Evolutionary conservation across 768 basidiomycete species (phyloP).

Genomic region (Austroboletus eburneus): DNA sequence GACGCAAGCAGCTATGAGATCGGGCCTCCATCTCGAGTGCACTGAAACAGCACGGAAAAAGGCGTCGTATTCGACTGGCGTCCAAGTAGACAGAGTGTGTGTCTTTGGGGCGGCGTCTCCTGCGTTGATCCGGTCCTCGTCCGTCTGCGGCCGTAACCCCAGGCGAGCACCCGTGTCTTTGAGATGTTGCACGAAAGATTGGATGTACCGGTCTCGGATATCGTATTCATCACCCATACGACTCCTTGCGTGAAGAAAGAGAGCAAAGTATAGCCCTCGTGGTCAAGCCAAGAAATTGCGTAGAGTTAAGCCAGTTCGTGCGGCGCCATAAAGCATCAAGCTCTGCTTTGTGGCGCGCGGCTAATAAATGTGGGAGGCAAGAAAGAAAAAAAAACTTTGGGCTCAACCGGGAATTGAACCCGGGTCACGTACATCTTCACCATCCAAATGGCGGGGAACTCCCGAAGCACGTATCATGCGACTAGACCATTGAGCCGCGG

Average conservation of each 20-base stretch:
- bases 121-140: neutral
- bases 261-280: neutral
- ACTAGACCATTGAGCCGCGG: slow-evolving; percentile 33
- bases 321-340: slow-evolving; percentile 9
- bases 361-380: neutral
- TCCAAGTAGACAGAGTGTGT: slow-evolving; percentile 44
- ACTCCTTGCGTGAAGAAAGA: neutral
- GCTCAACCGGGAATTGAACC: slow-evolving; percentile 36
- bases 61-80: slow-evolving; percentile 55
- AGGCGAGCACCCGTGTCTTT: slow-evolving; percentile 23
- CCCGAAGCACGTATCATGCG: slow-evolving; percentile 36
- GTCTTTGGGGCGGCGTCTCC: neutral
- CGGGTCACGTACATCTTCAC: slow-evolving; percentile 35
- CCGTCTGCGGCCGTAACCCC: slow-evolving; percentile 1
- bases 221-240: slow-evolving; percentile 15
- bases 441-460: slow-evolving; percentile 20
- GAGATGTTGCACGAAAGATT: slow-evolving; percentile 24
- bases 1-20: slow-evolving; percentile 68
- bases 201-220: slow-evolving; percentile 20
- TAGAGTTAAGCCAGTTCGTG: neutral
- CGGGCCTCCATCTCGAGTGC: slow-evolving; percentile 70
- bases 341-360: neutral
- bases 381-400: slow-evolving; percentile 17
- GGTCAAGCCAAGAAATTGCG: slow-evolving; percentile 2
- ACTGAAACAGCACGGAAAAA: slow-evolving; percentile 70